Base-by-base conservation (phyloP, 352 stramenopile genomes). In the Phytophthora sojae region DNA sequence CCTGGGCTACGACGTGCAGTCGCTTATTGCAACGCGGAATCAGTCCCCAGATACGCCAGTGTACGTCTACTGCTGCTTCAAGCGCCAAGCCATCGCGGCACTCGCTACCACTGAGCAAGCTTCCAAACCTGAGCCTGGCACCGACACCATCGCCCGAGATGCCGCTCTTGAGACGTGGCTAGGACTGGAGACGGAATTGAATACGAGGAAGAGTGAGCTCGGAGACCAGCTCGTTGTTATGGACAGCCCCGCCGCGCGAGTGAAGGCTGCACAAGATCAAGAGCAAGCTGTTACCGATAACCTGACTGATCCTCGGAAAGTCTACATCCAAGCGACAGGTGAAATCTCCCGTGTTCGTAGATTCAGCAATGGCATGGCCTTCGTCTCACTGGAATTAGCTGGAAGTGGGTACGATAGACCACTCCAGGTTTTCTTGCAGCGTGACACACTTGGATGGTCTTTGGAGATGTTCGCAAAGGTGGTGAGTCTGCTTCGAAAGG, bases 341-440 rank as follows among this genome's bases (percentile, higher is more conserved):
- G 54, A 76, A 61, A 83, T 88, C 42, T 74, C 62, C 6, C 74
- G 74, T 35, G 57, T 86, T 35, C 76, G 78, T 52, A 68, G 67
- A 0, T 88, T 85, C 52, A 85, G 73, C 52, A 85, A 83, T 44
- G 81, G 81, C 12, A 80, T 85, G 63, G 64, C 78, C 12, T 86
- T 88, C 64, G 45, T 88, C n/a, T 83, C 78, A 6, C 64, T 86
- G 12, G 68, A 64, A 17, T 37, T 76, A 8, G 9, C 29, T 57
- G 58, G 64, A 3, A 74, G 3, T 53, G 62, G 59, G 1, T 63
- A 67, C 19, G 64, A 71, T 12, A 19, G 58, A 67, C 74, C 70
- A 3, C 25, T 86, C 32, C 79, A 86, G 30, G 64, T 79, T 21
- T 82, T 86, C 35, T 68, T 86, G 44, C 59, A 81, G 44, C 68